Conservation (phyloP, 768 basidiomycete species). For the Cystofilobasidium macerans region DNA sequence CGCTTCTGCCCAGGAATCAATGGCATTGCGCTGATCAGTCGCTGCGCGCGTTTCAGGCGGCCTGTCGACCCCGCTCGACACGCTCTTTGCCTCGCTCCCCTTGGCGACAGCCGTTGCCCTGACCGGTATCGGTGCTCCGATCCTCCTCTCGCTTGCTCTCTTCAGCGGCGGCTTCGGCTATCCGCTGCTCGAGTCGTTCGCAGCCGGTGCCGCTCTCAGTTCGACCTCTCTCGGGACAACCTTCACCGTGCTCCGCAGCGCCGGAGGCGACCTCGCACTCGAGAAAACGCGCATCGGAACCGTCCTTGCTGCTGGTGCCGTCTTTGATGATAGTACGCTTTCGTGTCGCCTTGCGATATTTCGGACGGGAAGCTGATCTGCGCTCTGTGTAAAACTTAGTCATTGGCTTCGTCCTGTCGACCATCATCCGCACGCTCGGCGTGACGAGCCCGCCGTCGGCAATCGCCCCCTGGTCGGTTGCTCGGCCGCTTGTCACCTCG, state of each 20-base stretch:
- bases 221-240: constrained; percentile 60
- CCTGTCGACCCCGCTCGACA: constrained; percentile 44
- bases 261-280: constrained; percentile 37
- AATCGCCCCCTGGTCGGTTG: constrained; percentile 39
- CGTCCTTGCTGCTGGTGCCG: constrained; percentile 39
- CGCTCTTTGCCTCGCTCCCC: constrained; percentile 44
- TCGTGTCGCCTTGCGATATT: not conserved
- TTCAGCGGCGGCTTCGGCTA: constrained; percentile 27
- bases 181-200: constrained; percentile 46
- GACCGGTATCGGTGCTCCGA: constrained; percentile 43
- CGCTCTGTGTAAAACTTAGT: no score
- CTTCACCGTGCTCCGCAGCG: constrained; percentile 45
- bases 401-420: constrained; percentile 20
- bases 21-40: no score
- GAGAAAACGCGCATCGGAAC: constrained; percentile 48
- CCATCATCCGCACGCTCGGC: constrained; percentile 11
- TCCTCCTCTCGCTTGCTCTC: constrained; percentile 36
- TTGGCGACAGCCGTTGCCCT: constrained; percentile 47
- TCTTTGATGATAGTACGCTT: constrained; percentile 17
- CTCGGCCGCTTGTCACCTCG: constrained; percentile 50
- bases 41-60: constrained; percentile 42
- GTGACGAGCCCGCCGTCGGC: not conserved
- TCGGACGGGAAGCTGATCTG: no score
- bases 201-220: constrained; percentile 52
- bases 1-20: no score